Conservation (phyloP, 225 moss, liverwort and hornwort genomes). For the Pseudoscleropodium purum region DNA sequence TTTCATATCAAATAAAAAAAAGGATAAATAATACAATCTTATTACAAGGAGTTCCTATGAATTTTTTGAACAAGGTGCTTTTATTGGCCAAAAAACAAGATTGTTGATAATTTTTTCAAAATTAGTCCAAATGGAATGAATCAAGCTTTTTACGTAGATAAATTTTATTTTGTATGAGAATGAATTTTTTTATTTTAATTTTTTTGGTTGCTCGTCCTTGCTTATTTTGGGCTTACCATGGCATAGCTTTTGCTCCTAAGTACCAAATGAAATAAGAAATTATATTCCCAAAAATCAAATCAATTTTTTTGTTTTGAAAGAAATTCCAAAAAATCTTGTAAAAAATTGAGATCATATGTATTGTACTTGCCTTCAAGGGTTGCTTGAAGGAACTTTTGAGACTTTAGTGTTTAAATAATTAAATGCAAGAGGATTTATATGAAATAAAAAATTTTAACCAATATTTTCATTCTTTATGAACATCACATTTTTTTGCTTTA, state of each 20-base stretch:
- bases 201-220: rapidly evolving
- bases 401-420: not conserved
- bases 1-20: not conserved
- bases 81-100: not conserved
- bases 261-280: not conserved
- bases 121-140: not conserved
- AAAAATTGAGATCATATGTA: not conserved
- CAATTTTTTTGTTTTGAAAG: not conserved
- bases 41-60: rapidly evolving
- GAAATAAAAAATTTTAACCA: not conserved
- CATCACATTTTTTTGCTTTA: not conserved
- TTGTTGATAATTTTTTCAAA: not conserved
- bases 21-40: not conserved
- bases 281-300: not conserved
- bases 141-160: not conserved
- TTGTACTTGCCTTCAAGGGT: not conserved
- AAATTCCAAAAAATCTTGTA: not conserved
- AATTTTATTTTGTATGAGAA: not conserved
- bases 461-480: not conserved
- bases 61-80: not conserved
- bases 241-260: rapidly evolving
- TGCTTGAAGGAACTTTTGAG: not conserved
- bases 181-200: not conserved
- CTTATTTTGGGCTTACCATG: not conserved
- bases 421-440: not conserved